Evolutionary conservation across 1,284 basidiomycete species (phyloP).

Genomic region (Laetiporus sulphureus): DNA sequence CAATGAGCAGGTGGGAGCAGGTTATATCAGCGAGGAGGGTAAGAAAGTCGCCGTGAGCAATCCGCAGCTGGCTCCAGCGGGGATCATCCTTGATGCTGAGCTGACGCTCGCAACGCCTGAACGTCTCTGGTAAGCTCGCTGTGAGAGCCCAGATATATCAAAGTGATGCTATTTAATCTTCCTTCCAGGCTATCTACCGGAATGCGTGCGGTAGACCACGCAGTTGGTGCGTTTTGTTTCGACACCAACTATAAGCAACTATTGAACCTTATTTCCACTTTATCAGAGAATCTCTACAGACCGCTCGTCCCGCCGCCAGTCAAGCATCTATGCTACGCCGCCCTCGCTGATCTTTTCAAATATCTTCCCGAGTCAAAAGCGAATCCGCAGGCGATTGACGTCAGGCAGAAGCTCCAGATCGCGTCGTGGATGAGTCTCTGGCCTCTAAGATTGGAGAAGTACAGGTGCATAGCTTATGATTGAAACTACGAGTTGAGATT

Average conservation of each 20-base stretch:
- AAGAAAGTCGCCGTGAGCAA: slow-evolving; percentile 55
- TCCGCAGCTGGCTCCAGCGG: slow-evolving; percentile 52
- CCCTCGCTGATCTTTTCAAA: slow-evolving; percentile 66
- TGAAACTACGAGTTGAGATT: no score
- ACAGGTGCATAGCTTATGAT: slow-evolving; percentile 32
- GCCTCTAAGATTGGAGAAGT: slow-evolving; percentile 52
- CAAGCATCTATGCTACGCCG: slow-evolving; percentile 60
- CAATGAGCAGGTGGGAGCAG: slow-evolving; percentile 53
- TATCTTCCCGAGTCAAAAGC: slow-evolving; percentile 63
- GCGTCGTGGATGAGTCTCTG: slow-evolving; percentile 79
- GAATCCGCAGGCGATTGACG: slow-evolving; percentile 47
- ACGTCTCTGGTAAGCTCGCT: slow-evolving; percentile 59
- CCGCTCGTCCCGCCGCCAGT: slow-evolving; percentile 49
- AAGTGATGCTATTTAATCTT: no score
- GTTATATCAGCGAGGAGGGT: slow-evolving; percentile 69
- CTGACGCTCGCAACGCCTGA: slow-evolving; percentile 70
- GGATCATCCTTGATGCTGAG: slow-evolving; percentile 75
- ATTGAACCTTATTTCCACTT: no score
- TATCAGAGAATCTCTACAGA: slow-evolving; percentile 67
- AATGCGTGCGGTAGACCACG: slow-evolving; percentile 73
- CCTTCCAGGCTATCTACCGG: slow-evolving; percentile 64
- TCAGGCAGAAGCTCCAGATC: slow-evolving; percentile 65
- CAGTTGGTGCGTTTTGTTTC: slow-evolving; percentile 41
- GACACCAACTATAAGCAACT: background rate
- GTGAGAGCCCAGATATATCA: no score